Percentiles rank a stretch among this genome's conserved stretches.
Evolutionary conservation across 441 rosid genomes (phyloP).

Genomic region (Pelargonium cotyledonis): DNA sequence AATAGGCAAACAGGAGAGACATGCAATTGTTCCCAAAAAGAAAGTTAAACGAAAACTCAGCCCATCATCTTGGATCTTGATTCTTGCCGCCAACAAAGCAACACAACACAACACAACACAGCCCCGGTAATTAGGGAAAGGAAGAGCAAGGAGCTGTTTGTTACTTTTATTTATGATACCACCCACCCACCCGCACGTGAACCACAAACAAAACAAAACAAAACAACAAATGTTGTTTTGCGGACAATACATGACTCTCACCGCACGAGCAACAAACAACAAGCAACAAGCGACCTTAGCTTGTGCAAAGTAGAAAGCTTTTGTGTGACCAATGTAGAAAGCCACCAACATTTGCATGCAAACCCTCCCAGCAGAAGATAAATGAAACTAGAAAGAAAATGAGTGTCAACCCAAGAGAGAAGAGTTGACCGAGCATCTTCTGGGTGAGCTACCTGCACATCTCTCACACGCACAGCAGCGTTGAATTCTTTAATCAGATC

Average conservation of each 20-base stretch:
- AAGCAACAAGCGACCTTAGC: constrained; percentile 6
- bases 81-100: constrained; percentile 2
- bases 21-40: not conserved
- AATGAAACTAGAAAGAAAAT: too few species aligned
- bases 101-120: constrained; percentile 1
- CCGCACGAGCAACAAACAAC: constrained; percentile 27
- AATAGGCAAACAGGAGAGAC: too few species aligned
- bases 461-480: constrained; percentile 78
- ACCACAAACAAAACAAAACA: too few species aligned
- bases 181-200: too few species aligned
- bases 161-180: too few species aligned
- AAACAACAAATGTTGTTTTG: too few species aligned
- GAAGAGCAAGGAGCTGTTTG: too few species aligned
- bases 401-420: constrained; percentile 12
- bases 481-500: constrained; percentile 90
- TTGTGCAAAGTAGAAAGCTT: not conserved
- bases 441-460: constrained; percentile 86
- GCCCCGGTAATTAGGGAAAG: too few species aligned
- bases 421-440: constrained; percentile 71
- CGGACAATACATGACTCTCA: too few species aligned
- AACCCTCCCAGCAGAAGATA: too few species aligned
- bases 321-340: constrained; percentile 27
- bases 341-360: constrained; percentile 21
- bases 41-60: not conserved
- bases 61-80: constrained; percentile 2